Conservation (phyloP, 805 yeast genomes). For the Cyberlindnera xishuangbannaensis region DNA sequence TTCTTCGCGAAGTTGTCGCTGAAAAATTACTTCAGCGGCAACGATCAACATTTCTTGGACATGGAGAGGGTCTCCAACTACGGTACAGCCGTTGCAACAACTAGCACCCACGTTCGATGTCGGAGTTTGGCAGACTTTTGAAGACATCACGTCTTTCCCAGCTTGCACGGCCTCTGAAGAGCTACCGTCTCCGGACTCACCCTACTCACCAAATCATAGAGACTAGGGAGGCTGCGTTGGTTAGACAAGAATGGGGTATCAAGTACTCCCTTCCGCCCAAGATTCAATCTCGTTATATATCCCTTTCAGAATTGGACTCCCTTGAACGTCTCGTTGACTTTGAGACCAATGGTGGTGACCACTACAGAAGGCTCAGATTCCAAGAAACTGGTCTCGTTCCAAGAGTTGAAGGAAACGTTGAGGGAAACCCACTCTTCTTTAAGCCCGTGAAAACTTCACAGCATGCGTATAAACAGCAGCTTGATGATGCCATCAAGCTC, state of each 20-base stretch:
- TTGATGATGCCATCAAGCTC: slow-evolving; percentile 4
- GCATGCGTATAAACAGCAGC: slow-evolving; percentile 20
- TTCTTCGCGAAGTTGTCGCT: no score
- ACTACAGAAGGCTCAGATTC: slow-evolving; percentile 57
- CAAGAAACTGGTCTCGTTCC: slow-evolving; percentile 57
- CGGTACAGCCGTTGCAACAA: no score
- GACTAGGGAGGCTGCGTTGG: slow-evolving; percentile 58
- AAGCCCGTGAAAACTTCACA: slow-evolving; percentile 19
- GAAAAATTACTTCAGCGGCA: no score
- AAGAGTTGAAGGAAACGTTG: slow-evolving; percentile 14
- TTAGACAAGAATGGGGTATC: slow-evolving; percentile 71
- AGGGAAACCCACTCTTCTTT: slow-evolving; percentile 31
- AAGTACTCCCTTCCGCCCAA: slow-evolving; percentile 64
- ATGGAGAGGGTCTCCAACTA: no score
- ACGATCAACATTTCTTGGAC: no score
- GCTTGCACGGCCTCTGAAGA: slow-evolving; percentile 25
- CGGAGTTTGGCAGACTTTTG: slow-evolving; percentile 25
- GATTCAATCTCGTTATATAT: slow-evolving; percentile 51
- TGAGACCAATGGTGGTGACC: slow-evolving; percentile 54
- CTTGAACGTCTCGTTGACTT: slow-evolving; percentile 64
- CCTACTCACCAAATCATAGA: slow-evolving; percentile 75
- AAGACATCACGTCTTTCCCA: slow-evolving; percentile 31
- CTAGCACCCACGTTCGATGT: no score
- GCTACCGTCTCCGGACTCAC: slow-evolving; percentile 8
- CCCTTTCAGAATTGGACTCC: slow-evolving; percentile 62